Percentiles rank a stretch among this genome's conserved stretches.
phyloP scores from a whole-genome alignment of 208 protist species.

The Trypanosoma conorhini region DNA sequence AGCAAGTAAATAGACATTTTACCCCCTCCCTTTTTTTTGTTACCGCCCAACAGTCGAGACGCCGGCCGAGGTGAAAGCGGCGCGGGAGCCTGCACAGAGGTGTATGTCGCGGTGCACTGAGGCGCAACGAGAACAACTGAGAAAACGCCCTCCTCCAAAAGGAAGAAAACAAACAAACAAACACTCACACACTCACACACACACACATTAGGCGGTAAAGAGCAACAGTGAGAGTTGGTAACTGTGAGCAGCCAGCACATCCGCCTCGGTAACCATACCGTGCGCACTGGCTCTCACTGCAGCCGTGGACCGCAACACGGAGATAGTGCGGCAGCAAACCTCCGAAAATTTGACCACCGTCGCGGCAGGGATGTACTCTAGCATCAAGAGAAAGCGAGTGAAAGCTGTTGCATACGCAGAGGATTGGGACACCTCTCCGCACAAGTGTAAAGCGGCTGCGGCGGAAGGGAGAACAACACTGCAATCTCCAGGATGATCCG shows the following conservation, averaged over 20 bases:
- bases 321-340: conserved; percentile 5
- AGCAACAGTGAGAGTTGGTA: conserved; percentile 22
- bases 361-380: conserved; percentile 34
- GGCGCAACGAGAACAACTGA: background rate
- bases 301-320: background rate
- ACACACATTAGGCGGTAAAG: background rate
- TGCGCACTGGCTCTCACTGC: background rate
- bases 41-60: background rate
- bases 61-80: background rate
- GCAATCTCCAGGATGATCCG: background rate
- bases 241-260: conserved; percentile 14
- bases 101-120: background rate
- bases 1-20: conserved; percentile 2
- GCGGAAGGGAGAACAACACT: background rate
- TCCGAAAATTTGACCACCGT: conserved; percentile 5
- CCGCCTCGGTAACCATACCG: conserved; percentile 15
- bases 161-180: background rate
- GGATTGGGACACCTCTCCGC: conserved; percentile 27
- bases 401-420: conserved; percentile 40
- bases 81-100: background rate
- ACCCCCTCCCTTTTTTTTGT: background rate
- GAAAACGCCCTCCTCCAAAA: background rate
- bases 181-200: background rate
- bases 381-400: conserved; percentile 44
- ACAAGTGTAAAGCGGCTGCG: background rate